These are phyloP conservation scores for Elsinoe australis DNA, from an alignment of 2,329 filamentous ascomycete genomes.

Conservation along the genomic window DNA sequence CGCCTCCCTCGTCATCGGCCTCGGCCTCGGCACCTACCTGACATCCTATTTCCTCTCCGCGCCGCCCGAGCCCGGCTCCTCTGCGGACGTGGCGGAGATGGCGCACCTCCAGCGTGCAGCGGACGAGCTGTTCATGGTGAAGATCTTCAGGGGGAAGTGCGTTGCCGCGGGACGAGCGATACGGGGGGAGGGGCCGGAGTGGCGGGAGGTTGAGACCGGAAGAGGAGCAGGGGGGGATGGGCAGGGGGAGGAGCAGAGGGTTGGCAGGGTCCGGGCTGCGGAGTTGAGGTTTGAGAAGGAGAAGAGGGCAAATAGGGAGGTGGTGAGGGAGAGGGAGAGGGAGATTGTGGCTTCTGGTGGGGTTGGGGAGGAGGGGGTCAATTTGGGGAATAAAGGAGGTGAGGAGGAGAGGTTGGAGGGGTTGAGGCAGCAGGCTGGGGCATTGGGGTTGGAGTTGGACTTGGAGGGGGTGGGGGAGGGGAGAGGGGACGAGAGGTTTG, in stretches of 20 bases:
- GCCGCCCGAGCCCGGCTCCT: slow-evolving; percentile 33
- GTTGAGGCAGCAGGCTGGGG: slow-evolving; percentile 15
- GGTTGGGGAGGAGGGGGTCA: slow-evolving; percentile 7
- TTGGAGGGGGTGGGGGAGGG: neutral
- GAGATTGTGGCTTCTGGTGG: slow-evolving; percentile 10
- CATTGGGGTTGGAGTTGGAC: slow-evolving; percentile 9
- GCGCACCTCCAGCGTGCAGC: slow-evolving; percentile 38
- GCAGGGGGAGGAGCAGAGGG: slow-evolving; percentile 31
- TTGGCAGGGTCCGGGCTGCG: slow-evolving; percentile 17
- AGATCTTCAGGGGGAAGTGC: slow-evolving; percentile 39
- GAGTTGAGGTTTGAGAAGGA: slow-evolving; percentile 17
- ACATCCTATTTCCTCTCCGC: slow-evolving; percentile 40
- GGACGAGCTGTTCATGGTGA: slow-evolving; percentile 43
- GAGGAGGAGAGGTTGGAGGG: slow-evolving; percentile 11
- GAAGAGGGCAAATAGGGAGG: slow-evolving; percentile 6
- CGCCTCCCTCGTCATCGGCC: slow-evolving; percentile 39
- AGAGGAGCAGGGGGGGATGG: neutral
- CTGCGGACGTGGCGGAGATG: slow-evolving; percentile 38
- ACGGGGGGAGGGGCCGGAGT: slow-evolving; percentile 17
- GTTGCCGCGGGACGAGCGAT: slow-evolving; percentile 25
- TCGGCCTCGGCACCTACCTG: slow-evolving; percentile 34
- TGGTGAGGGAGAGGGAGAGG: slow-evolving; percentile 11
- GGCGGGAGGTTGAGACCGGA: slow-evolving; percentile 17
- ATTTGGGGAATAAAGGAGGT: slow-evolving; percentile 10
- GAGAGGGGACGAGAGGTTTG: slow-evolving; percentile 4